These are phyloP conservation scores for Secale cereale DNA, from an alignment of 176 grass and related monocot species.

Conservation along the genomic window DNA sequence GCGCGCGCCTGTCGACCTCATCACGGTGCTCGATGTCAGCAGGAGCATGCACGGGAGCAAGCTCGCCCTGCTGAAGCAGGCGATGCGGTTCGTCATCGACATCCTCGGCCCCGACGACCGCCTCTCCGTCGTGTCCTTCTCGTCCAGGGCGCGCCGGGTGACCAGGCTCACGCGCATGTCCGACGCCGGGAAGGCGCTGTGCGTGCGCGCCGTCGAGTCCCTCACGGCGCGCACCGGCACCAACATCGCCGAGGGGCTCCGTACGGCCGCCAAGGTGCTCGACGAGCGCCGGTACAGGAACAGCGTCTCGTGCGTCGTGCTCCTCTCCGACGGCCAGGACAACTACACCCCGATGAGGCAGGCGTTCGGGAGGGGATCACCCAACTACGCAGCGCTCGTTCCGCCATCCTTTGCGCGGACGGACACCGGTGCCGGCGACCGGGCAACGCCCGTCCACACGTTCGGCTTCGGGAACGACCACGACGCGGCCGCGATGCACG, in stretches of 20 bases:
- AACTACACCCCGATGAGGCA: constrained; percentile 13
- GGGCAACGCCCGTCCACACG: constrained; percentile 39
- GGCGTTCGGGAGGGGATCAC: neutral
- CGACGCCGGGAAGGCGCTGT: constrained; percentile 12
- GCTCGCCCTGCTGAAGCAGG: constrained; percentile 32
- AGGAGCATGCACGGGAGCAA: constrained; percentile 34
- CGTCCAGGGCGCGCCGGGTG: constrained; percentile 25
- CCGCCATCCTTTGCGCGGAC: constrained; percentile 24
- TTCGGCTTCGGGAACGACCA: constrained; percentile 57
- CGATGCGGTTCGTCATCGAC: constrained; percentile 40
- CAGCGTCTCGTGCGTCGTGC: constrained; percentile 46
- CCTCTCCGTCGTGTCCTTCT: constrained; percentile 40
- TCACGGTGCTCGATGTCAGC: constrained; percentile 46
- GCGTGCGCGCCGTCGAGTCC: constrained; percentile 24
- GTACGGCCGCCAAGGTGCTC: constrained; percentile 32
- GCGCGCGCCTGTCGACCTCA: constrained; percentile 32
- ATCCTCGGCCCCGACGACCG: constrained; percentile 42
- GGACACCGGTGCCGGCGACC: neutral
- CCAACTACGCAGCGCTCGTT: constrained; percentile 34
- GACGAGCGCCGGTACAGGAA: constrained; percentile 37
- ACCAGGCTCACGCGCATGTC: constrained; percentile 41
- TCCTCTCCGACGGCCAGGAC: constrained; percentile 59
- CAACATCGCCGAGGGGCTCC: constrained; percentile 41
- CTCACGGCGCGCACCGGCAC: constrained; percentile 21
- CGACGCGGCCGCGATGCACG: constrained; percentile 49